phyloP scores from a whole-genome alignment of 1,139 yeast species.

The Saccharomyces hybrid region DNA sequence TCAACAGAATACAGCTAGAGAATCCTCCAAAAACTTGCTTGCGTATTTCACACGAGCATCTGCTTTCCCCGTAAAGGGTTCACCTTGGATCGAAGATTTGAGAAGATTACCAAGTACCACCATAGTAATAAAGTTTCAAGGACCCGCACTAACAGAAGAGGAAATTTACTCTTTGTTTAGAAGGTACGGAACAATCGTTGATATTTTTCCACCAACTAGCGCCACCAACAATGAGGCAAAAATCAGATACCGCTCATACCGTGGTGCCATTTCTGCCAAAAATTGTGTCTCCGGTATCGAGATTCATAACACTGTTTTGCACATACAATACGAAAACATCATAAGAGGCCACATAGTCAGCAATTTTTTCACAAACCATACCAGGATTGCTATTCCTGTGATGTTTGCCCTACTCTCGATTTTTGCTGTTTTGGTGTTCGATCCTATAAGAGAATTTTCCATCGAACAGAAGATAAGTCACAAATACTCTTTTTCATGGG shows the following conservation, averaged over 20 bases:
- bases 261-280: conserved; percentile 79
- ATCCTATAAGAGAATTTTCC: conserved; percentile 81
- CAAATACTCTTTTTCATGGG: conserved; percentile 36
- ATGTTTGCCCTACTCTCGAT: conserved; percentile 60
- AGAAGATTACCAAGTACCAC: conserved; percentile 61
- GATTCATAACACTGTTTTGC: conserved; percentile 55
- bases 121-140: conserved; percentile 64
- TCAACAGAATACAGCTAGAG: conserved; percentile 40
- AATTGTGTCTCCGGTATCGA: conserved; percentile 80
- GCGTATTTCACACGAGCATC: conserved; percentile 37
- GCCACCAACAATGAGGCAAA: conserved; percentile 33
- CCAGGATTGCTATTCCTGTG: conserved; percentile 61
- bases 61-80: conserved; percentile 73
- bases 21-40: conserved; percentile 25
- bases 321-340: conserved; percentile 60
- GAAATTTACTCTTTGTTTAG: conserved; percentile 74
- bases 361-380: conserved; percentile 62
- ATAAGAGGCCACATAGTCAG: conserved; percentile 45
- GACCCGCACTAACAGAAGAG: conserved; percentile 70
- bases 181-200: conserved; percentile 76
- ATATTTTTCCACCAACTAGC: conserved; percentile 36
- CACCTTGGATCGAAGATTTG: conserved; percentile 94
- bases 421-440: conserved; percentile 76
- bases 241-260: conserved; percentile 46
- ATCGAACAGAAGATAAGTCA: conserved; percentile 66